Evolutionary conservation across 306 rosid species (phyloP), one percentile per base, ranked within the genome.

Genomic region (Pterocarpus macrocarpus): DNA sequence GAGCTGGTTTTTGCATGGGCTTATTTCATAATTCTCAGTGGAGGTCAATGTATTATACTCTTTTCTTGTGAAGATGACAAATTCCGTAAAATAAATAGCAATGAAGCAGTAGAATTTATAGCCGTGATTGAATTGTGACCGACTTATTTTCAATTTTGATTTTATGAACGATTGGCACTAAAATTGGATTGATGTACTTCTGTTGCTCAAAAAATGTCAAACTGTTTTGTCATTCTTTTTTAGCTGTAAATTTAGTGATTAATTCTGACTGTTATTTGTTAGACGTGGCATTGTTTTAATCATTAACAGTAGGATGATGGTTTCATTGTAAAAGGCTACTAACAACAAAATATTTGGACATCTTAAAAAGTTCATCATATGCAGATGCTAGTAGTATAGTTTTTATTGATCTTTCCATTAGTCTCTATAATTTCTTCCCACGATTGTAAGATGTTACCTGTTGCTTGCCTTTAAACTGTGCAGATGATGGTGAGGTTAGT

Each of bases 401-500:
- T 69, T 34, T 7, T 2, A 11, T 36, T 32, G 15, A 47, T 10
- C 12, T 47, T 22, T 22, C 28, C 28, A 22, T 22, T 22, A 22
- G 28, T 22, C 28, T 22, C 28, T 22, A 22, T 22, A 22, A 22
- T 22, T 22, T 22, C 28, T 22, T 22, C 28, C 28, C 28, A 22
- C 28, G 28, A 22, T 22, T 22, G 28, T 1, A 22, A 22, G 28
- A 22, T 4, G 44, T 43, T 69, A 66, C 8, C 5, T 22, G 6
- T 28, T 49, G 75, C 80, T 44, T 63, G 52, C 61, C 66, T 64
- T 64, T 34, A 8, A 71, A 81, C 57, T 64, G 55, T 80, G 87
- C 87, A 92, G 97, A 34, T 35, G 94, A 92, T 87, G 91, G 92
- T 79, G 97, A 90, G 89, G 91, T 92, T 52, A 73, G 34, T 72